These are phyloP conservation scores for Ogataea angusta DNA, from an alignment of 805 yeast species.

Conservation along the genomic window DNA sequence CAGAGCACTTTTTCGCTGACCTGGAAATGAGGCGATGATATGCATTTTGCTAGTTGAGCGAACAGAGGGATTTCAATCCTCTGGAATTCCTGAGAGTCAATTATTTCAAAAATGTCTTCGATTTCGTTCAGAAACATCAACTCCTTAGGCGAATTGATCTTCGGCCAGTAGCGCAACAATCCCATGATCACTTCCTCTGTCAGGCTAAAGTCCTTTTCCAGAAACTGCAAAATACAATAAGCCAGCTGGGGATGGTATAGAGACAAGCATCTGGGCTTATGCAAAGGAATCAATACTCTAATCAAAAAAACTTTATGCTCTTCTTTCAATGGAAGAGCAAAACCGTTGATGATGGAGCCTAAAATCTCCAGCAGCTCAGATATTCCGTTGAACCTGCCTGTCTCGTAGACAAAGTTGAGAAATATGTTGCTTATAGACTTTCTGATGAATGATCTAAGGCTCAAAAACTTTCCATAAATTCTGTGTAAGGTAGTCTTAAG, in stretches of 20 bases:
- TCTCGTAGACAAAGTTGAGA: slow-evolving; percentile 89
- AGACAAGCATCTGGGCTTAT: slow-evolving; percentile 83
- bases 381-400: slow-evolving; percentile 92
- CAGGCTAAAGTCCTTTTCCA: slow-evolving; percentile 87
- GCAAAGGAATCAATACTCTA: slow-evolving; percentile 85
- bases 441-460: slow-evolving; percentile 85
- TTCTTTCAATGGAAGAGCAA: slow-evolving; percentile 94
- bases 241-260: slow-evolving; percentile 96
- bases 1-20: slow-evolving; percentile 93
- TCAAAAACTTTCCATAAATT: slow-evolving; percentile 91
- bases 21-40: slow-evolving; percentile 93
- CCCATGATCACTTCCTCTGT: slow-evolving; percentile 98
- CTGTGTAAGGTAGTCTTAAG: slow-evolving; percentile 93
- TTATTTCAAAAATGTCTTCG: slow-evolving; percentile 94
- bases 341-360: slow-evolving; percentile 96
- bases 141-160: slow-evolving; percentile 90
- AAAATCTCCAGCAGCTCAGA: slow-evolving; percentile 92
- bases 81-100: slow-evolving; percentile 88
- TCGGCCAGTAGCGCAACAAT: slow-evolving; percentile 92
- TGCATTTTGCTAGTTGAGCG: slow-evolving; percentile 91
- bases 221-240: slow-evolving; percentile 92
- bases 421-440: slow-evolving; percentile 90
- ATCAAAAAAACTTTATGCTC: slow-evolving; percentile 91
- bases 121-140: slow-evolving; percentile 93
- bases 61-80: slow-evolving; percentile 91